Evolutionary conservation across 306 rosid genomes (phyloP), one percentile per base, ranked within the genome.

Genomic region (Quercus suber): DNA sequence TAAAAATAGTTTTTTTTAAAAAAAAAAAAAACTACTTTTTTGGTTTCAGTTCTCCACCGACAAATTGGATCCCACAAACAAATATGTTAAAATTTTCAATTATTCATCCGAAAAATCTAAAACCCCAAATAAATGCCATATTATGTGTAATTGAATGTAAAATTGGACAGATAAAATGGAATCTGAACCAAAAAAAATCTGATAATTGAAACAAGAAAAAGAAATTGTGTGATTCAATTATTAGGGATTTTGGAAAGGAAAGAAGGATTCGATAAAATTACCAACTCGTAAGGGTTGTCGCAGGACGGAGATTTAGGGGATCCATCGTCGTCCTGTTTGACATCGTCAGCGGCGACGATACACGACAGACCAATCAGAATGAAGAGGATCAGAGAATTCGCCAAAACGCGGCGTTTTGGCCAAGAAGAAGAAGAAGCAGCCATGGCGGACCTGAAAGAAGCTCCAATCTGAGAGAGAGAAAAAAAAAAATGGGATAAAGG

Each of bases 241-340:
- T 41, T 41, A 41, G 45, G n/a, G 20, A 25, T n/a, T 31, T n/a
- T 31, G 41, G 25, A 9, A 9, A 14, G 31, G 69, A 15, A 7
- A 27, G 30, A 8, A 37, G 37, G 20, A 52, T 70, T 11, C 13
- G 18, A 72, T 28, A 8, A 63, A 2, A 30, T 20, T 90, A 94
- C 99, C 99, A 91, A 84, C 74, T 88, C 84, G 59, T 78, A 87
- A 45, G 97, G 90, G 79, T 95, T 92, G 73, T 82, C 52, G 89
- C 99, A 95, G 23, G 85, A 75, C 11, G 87, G 82, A 25, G 92
- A 83, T 76, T 69, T 82, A 73, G 90, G 90, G 3, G 64, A 20
- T 27, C 25, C 19, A 12, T 86, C 82, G 67, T 87, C 95, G 73
- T 86, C 89, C 10, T 71, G 82, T 27, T 76, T 69, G 55, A 80